A percentile compares a stretch with the other conserved stretches of the same genome.
These are phyloP conservation scores for Saturnispora diversa DNA, from an alignment of 805 yeast genomes.

Conservation along the genomic window DNA sequence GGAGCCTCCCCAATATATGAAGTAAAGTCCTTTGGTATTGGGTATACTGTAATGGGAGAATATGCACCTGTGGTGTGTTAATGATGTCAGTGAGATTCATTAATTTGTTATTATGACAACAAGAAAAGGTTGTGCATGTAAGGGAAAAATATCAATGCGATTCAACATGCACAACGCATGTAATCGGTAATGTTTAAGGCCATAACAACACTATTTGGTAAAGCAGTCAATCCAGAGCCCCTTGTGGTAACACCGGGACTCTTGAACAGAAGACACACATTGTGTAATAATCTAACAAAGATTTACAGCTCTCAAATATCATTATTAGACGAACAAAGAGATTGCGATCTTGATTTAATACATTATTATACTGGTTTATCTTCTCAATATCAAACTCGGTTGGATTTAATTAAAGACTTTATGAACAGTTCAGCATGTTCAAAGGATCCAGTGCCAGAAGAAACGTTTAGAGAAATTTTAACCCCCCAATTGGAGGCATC, in stretches of 20 bases:
- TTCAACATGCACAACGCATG: too few species aligned
- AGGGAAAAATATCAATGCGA: too few species aligned
- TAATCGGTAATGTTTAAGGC: slow-evolving; percentile 15
- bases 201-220: slow-evolving; percentile 9
- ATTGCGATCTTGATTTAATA: not conserved
- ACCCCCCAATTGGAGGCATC: slow-evolving; percentile 11
- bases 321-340: not conserved
- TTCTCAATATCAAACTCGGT: slow-evolving; percentile 4
- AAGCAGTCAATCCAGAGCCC: slow-evolving; percentile 1
- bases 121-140: too few species aligned
- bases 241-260: slow-evolving; percentile 13
- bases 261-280: slow-evolving; percentile 8
- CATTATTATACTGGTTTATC: slow-evolving; percentile 11
- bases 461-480: slow-evolving; percentile 7
- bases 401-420: slow-evolving; percentile 1
- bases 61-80: slow-evolving; percentile 17
- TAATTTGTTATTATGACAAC: too few species aligned
- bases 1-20: slow-evolving; percentile 38
- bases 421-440: not conserved
- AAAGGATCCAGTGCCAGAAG: slow-evolving; percentile 6
- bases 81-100: slow-evolving; percentile 8
- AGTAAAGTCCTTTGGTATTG: slow-evolving; percentile 36
- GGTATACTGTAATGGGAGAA: slow-evolving; percentile 38
- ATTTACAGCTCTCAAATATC: slow-evolving; percentile 14
- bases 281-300: slow-evolving; percentile 8